Percentiles rank a stretch among this genome's conserved stretches.
These are phyloP conservation scores for Apiospora rasikravindrae DNA, from an alignment of 2,329 filamentous ascomycete genomes.

Conservation along the genomic window DNA sequence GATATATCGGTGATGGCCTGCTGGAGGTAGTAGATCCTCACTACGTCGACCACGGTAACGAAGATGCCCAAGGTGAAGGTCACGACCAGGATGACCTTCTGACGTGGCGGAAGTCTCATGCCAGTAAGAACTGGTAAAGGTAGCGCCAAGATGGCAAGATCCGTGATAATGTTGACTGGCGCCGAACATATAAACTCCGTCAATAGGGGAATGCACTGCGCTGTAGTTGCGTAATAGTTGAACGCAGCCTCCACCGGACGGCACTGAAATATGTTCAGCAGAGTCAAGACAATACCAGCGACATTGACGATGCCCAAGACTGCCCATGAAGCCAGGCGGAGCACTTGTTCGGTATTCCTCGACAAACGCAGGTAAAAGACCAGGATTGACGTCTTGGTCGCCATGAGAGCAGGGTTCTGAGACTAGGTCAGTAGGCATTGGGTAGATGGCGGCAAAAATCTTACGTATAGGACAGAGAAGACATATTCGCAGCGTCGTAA, in stretches of 20 bases:
- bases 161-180: constrained; percentile 90
- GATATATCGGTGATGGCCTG: constrained; percentile 62
- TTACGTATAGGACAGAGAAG: constrained; percentile 67
- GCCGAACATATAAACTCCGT: constrained; percentile 76
- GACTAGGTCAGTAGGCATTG: constrained; percentile 13
- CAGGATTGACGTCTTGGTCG: constrained; percentile 90
- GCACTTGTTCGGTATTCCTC: constrained; percentile 75
- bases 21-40: constrained; percentile 89
- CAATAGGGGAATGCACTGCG: constrained; percentile 60
- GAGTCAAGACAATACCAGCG: constrained; percentile 78
- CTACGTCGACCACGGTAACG: constrained; percentile 84
- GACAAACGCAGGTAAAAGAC: constrained; percentile 88
- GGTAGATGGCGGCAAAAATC: constrained; percentile 30
- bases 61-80: constrained; percentile 90
- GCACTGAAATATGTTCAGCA: constrained; percentile 90
- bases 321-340: constrained; percentile 81
- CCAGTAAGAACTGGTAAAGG: constrained; percentile 87
- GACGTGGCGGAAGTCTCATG: constrained; percentile 82
- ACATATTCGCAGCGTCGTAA: constrained; percentile 68
- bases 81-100: constrained; percentile 85
- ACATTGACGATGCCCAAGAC: constrained; percentile 80
- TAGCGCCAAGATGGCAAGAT: constrained; percentile 83
- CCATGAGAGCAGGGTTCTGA: constrained; percentile 87
- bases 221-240: constrained; percentile 42
- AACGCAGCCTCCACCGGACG: constrained; percentile 75